phyloP scores from a whole-genome alignment of 169 alveolate genomes.

The Plasmodium malariae region DNA sequence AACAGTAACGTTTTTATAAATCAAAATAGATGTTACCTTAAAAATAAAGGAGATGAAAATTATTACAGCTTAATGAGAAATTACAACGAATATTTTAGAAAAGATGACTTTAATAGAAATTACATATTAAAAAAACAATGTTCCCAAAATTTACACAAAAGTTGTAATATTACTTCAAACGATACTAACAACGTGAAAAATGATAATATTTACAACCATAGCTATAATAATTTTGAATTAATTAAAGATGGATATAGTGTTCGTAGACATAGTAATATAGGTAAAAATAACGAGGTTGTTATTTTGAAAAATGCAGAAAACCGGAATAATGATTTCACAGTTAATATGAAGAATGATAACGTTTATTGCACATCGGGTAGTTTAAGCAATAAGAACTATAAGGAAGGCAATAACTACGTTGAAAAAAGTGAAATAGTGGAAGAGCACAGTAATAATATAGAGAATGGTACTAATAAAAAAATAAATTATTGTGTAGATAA shows the following conservation, averaged over 20 bases:
- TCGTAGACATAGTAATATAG: background rate
- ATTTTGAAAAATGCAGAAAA: constrained; percentile 18
- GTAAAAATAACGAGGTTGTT: background rate
- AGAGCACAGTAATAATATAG: no score
- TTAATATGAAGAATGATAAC: constrained; percentile 7
- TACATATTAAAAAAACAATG: background rate
- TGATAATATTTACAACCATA: background rate
- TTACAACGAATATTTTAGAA: constrained; percentile 2
- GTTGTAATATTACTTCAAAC: background rate
- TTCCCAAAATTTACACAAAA: constrained; percentile 2
- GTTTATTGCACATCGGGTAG: background rate
- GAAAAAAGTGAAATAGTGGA: constrained; percentile 8
- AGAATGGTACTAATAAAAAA: background rate
- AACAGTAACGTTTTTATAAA: background rate
- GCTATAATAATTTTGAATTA: background rate
- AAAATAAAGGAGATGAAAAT: background rate
- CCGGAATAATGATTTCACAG: background rate
- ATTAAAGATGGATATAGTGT: background rate
- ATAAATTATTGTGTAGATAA: no score
- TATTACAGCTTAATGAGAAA: background rate
- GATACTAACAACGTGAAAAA: constrained; percentile 8
- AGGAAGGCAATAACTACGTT: background rate
- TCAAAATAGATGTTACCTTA: constrained; percentile 4
- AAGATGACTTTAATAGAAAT: constrained; percentile 7
- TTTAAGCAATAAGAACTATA: background rate